phyloP scores from a whole-genome alignment of 2,329 filamentous ascomycete species.

The Aaosphaeria pasadenensis region DNA sequence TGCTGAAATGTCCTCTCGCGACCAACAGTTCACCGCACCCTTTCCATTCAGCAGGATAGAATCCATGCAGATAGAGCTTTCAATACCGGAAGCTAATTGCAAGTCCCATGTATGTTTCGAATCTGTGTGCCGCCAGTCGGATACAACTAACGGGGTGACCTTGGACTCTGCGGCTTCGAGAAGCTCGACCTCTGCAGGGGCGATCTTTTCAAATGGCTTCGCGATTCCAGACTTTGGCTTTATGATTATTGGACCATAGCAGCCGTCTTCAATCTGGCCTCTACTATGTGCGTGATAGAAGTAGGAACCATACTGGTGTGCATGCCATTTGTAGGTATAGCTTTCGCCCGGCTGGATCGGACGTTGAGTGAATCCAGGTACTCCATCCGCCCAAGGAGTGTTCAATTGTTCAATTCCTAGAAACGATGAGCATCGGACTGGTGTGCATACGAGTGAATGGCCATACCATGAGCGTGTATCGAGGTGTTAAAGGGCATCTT shows the following conservation, averaged over 20 bases:
- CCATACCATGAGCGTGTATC: constrained; percentile 50
- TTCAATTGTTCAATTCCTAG: constrained; percentile 47
- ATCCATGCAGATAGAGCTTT: constrained; percentile 55
- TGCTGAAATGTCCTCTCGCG: constrained; percentile 43
- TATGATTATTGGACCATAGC: constrained; percentile 57
- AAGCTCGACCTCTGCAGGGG: constrained; percentile 36
- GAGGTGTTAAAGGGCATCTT: constrained; percentile 47
- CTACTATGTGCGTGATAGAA: constrained; percentile 61
- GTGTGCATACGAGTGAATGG: neutral
- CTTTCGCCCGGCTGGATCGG: constrained; percentile 48
- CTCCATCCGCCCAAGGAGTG: constrained; percentile 61
- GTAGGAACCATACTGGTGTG: constrained; percentile 56
- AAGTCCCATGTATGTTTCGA: constrained; percentile 49
- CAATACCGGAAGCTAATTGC: constrained; percentile 44
- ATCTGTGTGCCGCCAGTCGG: constrained; percentile 56
- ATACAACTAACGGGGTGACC: constrained; percentile 50
- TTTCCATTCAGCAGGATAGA: constrained; percentile 62
- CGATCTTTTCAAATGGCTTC: constrained; percentile 53
- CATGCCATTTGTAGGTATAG: constrained; percentile 56
- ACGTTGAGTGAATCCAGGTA: constrained; percentile 55
- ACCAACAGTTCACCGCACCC: constrained; percentile 53
- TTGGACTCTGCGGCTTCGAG: constrained; percentile 51
- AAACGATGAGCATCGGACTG: neutral
- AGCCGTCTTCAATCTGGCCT: constrained; percentile 58
- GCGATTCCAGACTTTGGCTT: constrained; percentile 29